Base-by-base conservation (phyloP, 2,329 filamentous ascomycete species). In the Penicillium sp. region DNA sequence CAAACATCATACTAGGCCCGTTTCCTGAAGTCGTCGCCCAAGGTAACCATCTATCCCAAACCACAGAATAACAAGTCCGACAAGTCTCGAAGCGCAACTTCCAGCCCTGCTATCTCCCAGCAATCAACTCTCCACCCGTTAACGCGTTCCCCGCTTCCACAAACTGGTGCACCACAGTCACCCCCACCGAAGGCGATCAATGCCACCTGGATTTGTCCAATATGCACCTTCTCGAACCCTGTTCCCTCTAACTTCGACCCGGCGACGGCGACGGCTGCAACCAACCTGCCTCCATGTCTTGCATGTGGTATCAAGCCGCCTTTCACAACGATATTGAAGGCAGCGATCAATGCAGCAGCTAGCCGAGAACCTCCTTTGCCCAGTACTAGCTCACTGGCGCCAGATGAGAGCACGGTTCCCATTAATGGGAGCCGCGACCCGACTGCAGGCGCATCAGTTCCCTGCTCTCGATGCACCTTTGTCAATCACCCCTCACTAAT, bases 231-330 rank as follows among this genome's bases (percentile, higher is more conserved):
- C 68, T 93, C 92, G 8, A 97, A 97, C 65, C 88, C 90, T 0
- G 86, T 97, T 1, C 92, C 94, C 0, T 89, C 90, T 30, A 97
- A 96, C 70, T 97, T 97, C 69, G 93, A 97, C 64, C 89, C 91
- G 0, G 81, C 86, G 1, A 86, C 88, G 2, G 91, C 91, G 7
- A 94, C 84, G 55, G 84, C 86, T 17, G 85, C 91, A 56, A 96
- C 89, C 4, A 87, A 87, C 7, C 75, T 96, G 18, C 89, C 92
- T 3, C 90, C 93, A 60, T 99, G 94, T 68, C 78, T 96, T 47
- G 89, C 91, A 4, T 99, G 94, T 68, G 94, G 94, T 0, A 96
- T 99, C 65, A 96, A 94, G 64, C 94, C 94, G 3, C 87, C 88
- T 0, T 80, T 96, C 42, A 83, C 90, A 2, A 87, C 90, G 55